Evolutionary conservation across 441 rosid species (phyloP), one percentile per base, ranked within the genome.

Genomic region (Lepidium campestre): DNA sequence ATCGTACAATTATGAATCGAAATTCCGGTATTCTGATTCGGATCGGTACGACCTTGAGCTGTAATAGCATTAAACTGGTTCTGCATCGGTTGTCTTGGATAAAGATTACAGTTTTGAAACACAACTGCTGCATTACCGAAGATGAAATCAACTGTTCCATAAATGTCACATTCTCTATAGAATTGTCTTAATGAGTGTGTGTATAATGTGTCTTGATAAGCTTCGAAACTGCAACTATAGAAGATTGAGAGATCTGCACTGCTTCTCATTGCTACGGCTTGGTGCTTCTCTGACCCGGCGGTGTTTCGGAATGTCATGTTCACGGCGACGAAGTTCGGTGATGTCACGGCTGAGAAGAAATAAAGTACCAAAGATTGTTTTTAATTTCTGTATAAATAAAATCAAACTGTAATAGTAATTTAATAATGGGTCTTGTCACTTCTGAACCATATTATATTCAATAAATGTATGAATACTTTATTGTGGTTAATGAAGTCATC

Each of bases 61-160:
- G 96, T 88, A 32, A 90, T 90, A 27, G 93, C 86, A 45, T 88
- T 90, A 68, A 82, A 84, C 44, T 88, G 98, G 29, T 79, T 78
- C 3, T 42, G 76, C 48, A 84, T 19, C 2, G 97, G 91, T 15
- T 78, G 81, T 41, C 91, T 79, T 2, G 93, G 86, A 71, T 77
- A 81, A 2, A 92, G 32, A 57, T 82, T 90, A 76, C 95, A 92
- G 25, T 85, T 78, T 23, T 86, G 97, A 32, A 92, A 76, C 13
- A 88, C 90, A 1, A 80, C 96, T 0, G 98, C 96, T 1, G 89
- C 97, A 20, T 90, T 90, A 5, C 98, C 97, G 13, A 90, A 92
- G 31, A 90, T 92, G 87, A 82, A 92, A 62, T 92, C 98, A 12
- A 90, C 78, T 0, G 96, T 92, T 10, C 97, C 97, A 17, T 86